Conservation (phyloP, 352 stramenopile genomes). For the Globisporangium parvum region DNA sequence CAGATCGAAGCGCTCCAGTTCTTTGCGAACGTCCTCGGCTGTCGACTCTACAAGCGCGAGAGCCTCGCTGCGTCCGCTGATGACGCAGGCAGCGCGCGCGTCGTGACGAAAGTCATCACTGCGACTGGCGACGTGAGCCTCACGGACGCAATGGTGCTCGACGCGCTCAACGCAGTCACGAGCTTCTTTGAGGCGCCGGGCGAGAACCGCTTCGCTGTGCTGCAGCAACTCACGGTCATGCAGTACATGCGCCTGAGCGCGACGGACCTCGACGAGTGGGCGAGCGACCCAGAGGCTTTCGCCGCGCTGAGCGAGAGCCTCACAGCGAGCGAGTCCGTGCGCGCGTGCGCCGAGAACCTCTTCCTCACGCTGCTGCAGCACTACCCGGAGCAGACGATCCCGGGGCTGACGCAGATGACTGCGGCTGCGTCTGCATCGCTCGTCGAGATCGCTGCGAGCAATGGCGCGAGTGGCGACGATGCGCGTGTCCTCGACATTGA, state of each 20-base stretch:
- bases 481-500: slow-evolving; percentile 54
- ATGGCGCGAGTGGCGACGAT: slow-evolving; percentile 16
- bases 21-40: slow-evolving; percentile 78
- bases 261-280: slow-evolving; percentile 66
- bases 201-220: slow-evolving; percentile 36
- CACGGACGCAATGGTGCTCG: slow-evolving; percentile 69
- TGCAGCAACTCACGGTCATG: slow-evolving; percentile 69
- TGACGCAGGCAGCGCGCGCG: slow-evolving; percentile 28
- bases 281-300: slow-evolving; percentile 60
- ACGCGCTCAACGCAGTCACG: slow-evolving; percentile 50
- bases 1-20: slow-evolving; percentile 79
- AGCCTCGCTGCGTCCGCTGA: slow-evolving; percentile 37
- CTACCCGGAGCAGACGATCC: slow-evolving; percentile 58
- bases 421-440: slow-evolving; percentile 44
- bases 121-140: slow-evolving; percentile 65
- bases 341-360: slow-evolving; percentile 73
- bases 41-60: slow-evolving; percentile 73
- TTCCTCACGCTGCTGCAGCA: slow-evolving; percentile 80
- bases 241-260: slow-evolving; percentile 62
- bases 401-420: slow-evolving; percentile 67
- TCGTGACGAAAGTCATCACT: slow-evolving; percentile 80
- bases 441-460: slow-evolving; percentile 21
- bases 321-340: slow-evolving; percentile 74
- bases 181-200: slow-evolving; percentile 36
- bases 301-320: slow-evolving; percentile 64